Evolutionary conservation across 345 rosid genomes (phyloP).

Genomic region (Euphorbia pulcherrima): DNA sequence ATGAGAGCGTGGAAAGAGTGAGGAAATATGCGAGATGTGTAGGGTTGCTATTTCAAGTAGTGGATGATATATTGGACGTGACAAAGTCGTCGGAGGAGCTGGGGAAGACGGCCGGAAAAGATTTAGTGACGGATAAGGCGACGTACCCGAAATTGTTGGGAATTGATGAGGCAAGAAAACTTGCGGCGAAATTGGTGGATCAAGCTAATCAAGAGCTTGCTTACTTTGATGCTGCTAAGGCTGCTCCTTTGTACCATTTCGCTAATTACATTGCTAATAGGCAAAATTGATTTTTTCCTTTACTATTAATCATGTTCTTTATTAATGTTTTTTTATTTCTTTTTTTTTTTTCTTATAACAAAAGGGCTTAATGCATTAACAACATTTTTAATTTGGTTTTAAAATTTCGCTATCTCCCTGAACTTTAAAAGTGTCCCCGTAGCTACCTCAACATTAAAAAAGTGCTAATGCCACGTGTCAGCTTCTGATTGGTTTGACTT

Average conservation of each 20-base stretch:
- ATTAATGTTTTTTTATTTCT: too few relatives aligned
- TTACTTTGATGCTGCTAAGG: conserved; percentile 27
- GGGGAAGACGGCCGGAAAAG: conserved; percentile 42
- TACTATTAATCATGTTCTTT: background rate
- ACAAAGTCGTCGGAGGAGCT: conserved; percentile 32
- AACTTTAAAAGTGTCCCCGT: too few relatives aligned
- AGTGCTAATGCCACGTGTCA: too few relatives aligned
- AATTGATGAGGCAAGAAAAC: conserved; percentile 27
- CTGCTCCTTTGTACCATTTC: conserved; percentile 30
- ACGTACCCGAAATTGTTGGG: conserved; percentile 41
- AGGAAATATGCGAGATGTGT: conserved; percentile 33
- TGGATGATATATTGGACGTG: conserved; percentile 35
- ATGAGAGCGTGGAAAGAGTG: conserved; percentile 23
- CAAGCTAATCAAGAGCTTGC: conserved; percentile 34
- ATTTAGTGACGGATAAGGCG: conserved; percentile 33
- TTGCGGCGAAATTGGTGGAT: conserved; percentile 23
- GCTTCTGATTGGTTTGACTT: too few relatives aligned
- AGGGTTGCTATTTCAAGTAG: conserved; percentile 36
- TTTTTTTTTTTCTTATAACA: too few relatives aligned
- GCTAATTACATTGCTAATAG: conserved; percentile 31
- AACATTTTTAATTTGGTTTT: too few relatives aligned
- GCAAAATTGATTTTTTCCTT: conserved; percentile 24
- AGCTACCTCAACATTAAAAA: too few relatives aligned
- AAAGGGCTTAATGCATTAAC: too few relatives aligned
- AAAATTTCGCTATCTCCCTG: too few relatives aligned